Evolutionary conservation across 1,139 yeast species (phyloP).

Genomic region (Meyerozyma carpophila): DNA sequence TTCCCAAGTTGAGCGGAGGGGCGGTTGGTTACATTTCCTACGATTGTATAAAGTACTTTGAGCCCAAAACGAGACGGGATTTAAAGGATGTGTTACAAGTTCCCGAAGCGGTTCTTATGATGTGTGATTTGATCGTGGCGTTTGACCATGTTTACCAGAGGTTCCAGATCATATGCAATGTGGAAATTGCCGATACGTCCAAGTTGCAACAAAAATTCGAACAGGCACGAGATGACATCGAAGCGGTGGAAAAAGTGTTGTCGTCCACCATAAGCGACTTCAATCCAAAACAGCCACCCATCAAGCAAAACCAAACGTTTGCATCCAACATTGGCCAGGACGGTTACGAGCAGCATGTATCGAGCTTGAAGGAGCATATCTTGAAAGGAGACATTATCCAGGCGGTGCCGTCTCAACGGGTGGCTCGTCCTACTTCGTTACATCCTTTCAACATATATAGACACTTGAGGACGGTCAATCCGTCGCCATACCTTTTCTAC

Average conservation of each 20-base stretch:
- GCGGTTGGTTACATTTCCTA: slow-evolving; percentile 94
- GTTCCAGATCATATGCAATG: slow-evolving; percentile 82
- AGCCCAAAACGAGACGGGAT: slow-evolving; percentile 76
- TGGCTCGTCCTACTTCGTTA: slow-evolving; percentile 87
- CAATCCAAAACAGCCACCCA: slow-evolving; percentile 61
- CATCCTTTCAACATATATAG: slow-evolving; percentile 96
- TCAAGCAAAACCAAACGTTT: slow-evolving; percentile 59
- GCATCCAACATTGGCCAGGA: slow-evolving; percentile 87
- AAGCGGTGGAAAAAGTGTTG: slow-evolving; percentile 49
- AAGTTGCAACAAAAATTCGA: slow-evolving; percentile 47
- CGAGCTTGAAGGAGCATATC: slow-evolving; percentile 71
- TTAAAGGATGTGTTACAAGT: slow-evolving; percentile 74
- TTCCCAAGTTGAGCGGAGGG: slow-evolving; percentile 88
- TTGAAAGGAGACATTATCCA: slow-evolving; percentile 90
- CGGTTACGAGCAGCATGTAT: slow-evolving; percentile 84
- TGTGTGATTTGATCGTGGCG: slow-evolving; percentile 84
- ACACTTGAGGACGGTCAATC: slow-evolving; percentile 91
- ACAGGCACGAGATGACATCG: slow-evolving; percentile 53
- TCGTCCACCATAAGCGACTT: slow-evolving; percentile 32
- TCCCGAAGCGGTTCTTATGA: slow-evolving; percentile 90
- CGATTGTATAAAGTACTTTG: slow-evolving; percentile 94
- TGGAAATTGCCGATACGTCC: slow-evolving; percentile 43
- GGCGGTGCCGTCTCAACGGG: slow-evolving; percentile 96
- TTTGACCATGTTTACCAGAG: slow-evolving; percentile 92
- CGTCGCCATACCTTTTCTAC: slow-evolving; percentile 93